Evolutionary conservation across 352 stramenopile species (phyloP).

Genomic region (Phytopythium sindhum): DNA sequence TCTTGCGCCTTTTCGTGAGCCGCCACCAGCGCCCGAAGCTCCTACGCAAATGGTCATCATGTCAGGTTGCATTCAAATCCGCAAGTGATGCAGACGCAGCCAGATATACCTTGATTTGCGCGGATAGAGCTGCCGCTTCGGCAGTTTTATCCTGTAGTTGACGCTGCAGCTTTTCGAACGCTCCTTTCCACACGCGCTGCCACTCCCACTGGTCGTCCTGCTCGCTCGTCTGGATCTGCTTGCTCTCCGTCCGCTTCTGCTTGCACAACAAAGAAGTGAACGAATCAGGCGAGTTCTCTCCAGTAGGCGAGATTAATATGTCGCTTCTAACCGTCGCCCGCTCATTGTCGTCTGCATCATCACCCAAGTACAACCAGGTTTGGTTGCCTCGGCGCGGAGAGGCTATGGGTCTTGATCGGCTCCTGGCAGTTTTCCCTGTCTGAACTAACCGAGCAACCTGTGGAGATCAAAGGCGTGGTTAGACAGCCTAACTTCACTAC

Average conservation of each 20-base stretch:
- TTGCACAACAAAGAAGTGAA: not conserved
- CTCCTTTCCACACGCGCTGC: conserved; percentile 67
- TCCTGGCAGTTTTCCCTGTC: not conserved
- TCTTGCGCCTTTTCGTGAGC: conserved; percentile 43
- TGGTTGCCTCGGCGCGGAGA: not conserved
- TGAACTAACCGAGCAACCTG: conserved; percentile 1
- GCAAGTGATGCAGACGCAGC: not conserved
- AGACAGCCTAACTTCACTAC: not conserved
- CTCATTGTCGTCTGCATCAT: not conserved
- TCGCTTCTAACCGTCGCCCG: not conserved
- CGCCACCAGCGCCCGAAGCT: conserved; percentile 37
- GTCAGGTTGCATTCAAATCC: not conserved
- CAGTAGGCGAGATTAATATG: no score
- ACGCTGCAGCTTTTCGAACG: conserved; percentile 55
- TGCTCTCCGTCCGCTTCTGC: conserved; percentile 27
- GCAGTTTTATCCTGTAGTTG: conserved; percentile 31
- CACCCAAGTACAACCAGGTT: not conserved
- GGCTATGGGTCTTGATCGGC: not conserved
- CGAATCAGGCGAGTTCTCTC: no score
- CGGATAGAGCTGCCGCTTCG: conserved; percentile 27
- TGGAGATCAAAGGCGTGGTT: not conserved
- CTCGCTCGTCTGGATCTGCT: conserved; percentile 57
- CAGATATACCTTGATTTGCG: conserved; percentile 40
- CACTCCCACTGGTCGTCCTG: conserved; percentile 68
- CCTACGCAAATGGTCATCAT: conserved; percentile 10